These are phyloP conservation scores for Sordaria brevicollis DNA, from an alignment of 495 filamentous ascomycete genomes.

Conservation along the genomic window DNA sequence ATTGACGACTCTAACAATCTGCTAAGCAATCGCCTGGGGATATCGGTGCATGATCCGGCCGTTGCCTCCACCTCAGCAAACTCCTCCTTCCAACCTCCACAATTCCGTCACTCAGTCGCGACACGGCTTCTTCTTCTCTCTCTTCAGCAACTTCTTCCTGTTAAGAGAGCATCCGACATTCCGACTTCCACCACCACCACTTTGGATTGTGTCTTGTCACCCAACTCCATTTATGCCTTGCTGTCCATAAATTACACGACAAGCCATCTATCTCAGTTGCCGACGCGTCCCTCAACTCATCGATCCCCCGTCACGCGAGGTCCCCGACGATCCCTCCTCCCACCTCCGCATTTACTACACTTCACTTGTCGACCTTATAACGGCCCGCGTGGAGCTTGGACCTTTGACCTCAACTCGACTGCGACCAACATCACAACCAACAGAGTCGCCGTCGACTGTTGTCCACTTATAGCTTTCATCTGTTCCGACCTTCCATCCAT, in stretches of 20 bases:
- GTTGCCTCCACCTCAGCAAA: slow-evolving; percentile 14
- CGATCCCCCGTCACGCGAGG: not conserved
- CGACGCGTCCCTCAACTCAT: too few species aligned
- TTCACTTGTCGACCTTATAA: not conserved
- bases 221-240: not conserved
- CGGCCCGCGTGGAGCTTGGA: slow-evolving; percentile 8
- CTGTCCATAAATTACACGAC: not conserved
- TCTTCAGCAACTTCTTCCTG: not conserved
- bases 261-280: not conserved
- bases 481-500: not conserved
- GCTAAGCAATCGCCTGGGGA: not conserved
- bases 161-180: not conserved
- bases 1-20: not conserved
- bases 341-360: not conserved
- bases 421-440: not conserved
- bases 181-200: not conserved
- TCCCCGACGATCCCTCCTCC: not conserved
- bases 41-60: not conserved
- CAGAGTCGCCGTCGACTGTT: not conserved
- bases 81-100: slow-evolving; percentile 22
- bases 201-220: not conserved
- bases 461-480: not conserved
- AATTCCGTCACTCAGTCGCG: slow-evolving; percentile 14
- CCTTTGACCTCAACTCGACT: not conserved
- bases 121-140: not conserved